Percentiles rank a stretch among this genome's conserved stretches.
Conservation (phyloP, 495 filamentous ascomycete species). For the Podospora pseudoanserina region DNA sequence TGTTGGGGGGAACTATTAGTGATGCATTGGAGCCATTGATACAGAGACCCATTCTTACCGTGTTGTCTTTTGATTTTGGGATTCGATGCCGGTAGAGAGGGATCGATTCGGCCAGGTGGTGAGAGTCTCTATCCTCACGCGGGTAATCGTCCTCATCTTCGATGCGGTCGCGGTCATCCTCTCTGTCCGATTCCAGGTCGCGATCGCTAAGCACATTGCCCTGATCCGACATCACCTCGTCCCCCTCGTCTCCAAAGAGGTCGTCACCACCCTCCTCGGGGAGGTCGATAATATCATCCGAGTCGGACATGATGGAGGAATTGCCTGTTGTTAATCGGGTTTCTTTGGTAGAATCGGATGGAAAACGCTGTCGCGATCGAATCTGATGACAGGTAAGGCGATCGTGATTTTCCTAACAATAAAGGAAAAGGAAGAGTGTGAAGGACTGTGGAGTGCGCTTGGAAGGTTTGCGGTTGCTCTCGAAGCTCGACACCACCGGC, state of each 20-base stretch:
- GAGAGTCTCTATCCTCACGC: slow-evolving; percentile 41
- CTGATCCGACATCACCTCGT: slow-evolving; percentile 32
- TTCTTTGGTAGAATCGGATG: not conserved
- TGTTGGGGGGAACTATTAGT: slow-evolving; percentile 31
- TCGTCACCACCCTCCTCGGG: slow-evolving; percentile 56
- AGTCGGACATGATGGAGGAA: slow-evolving; percentile 45
- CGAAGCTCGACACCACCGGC: not conserved
- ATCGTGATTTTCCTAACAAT: not conserved
- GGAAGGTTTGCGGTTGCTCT: not conserved
- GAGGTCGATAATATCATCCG: slow-evolving; percentile 48
- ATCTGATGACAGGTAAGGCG: not conserved
- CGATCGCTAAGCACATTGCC: slow-evolving; percentile 56
- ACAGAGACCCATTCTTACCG: slow-evolving; percentile 36
- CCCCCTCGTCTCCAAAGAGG: slow-evolving; percentile 60
- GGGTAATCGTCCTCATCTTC: slow-evolving; percentile 48
- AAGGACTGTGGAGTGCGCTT: not conserved
- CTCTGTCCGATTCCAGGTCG: slow-evolving; percentile 78
- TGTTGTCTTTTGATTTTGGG: slow-evolving; percentile 68
- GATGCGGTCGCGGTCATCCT: slow-evolving; percentile 43
- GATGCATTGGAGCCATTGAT: not conserved
- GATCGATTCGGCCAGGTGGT: slow-evolving; percentile 53
- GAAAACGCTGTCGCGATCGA: not conserved
- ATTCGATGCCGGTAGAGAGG: slow-evolving; percentile 60
- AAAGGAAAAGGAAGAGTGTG: not conserved
- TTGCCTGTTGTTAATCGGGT: not conserved